Evolutionary conservation across 164 flowering plant species (phyloP), one percentile per base, ranked within the genome.

Genomic region (Nymphaea thermarum): DNA sequence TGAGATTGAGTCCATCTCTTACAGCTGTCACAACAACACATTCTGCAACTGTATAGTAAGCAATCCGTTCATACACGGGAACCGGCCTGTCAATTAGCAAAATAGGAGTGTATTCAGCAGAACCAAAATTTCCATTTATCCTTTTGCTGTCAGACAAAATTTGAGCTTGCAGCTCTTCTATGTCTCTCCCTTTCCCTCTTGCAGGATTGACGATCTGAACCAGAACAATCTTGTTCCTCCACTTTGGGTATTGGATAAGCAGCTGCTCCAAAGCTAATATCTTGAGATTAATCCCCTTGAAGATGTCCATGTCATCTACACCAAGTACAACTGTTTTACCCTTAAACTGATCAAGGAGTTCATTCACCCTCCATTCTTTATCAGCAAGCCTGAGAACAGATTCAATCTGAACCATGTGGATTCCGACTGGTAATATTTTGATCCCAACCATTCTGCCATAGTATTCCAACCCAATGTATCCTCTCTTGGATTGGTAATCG

Each of bases 1-100:
- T 86, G 42, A 88, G 87, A 75, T 88, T 88, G 89, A 88, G 85
- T 5, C 94, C 94, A 77, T 88, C 94, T 71, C 94, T 85, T 41
- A 88, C 89, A 63, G 94, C 94, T 41, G 86, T 82, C 25, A 88
- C 91, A 16, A 85, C 85, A 61, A 84, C 88, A 72, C 94, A 88
- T 82, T 88, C 94, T 4, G 94, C 94, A 71, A 88, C 73, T 5
- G 83, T 79, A 67, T 85, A 88, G 66, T 75, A 86, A 65, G 94
- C 91, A 70, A 74, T 80, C 74, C 81, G 77, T 77, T 86, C 94
- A 77, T 79, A 77, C 10, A 86, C 72, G 12, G 89, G 75, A 44
- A 88, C 77, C 6, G 88, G 80, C 66, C 76, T 74, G 68, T 88
- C 87, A 65, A 86, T 86, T 67, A 81, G 82, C 5, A 86, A 79